Evolutionary conservation across 352 stramenopile genomes (phyloP), one percentile per base, ranked within the genome.

Genomic region (Globisporangium mamillatum): DNA sequence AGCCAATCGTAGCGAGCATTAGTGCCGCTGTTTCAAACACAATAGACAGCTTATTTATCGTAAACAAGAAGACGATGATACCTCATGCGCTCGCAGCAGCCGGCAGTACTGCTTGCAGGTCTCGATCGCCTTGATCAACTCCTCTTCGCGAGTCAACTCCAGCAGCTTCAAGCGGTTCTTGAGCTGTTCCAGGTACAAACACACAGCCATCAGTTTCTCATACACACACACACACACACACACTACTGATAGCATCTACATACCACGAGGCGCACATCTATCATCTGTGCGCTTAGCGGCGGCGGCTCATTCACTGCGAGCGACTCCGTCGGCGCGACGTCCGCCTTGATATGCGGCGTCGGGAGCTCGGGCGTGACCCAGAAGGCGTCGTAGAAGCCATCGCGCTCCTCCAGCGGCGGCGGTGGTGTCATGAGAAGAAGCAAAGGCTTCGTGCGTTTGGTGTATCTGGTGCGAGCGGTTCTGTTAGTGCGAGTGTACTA

Each of bases 301-400:
- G 50, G 1, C 2, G 46, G 12, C 20, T 61, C 60, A n/a, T 25
- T n/a, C 22, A 44, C 20, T 3, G 46, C n/a, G 16, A 32, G 14
- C 10, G 56, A 20, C 38, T 48, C 38, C 64, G 25, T 24, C 27
- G 63, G 34, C 32, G 64, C 6, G 50, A 64, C 27, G 8, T 66
- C 70, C 24, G 57, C 62, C 25, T 74, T 73, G 5, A 70, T 71
- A 20, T 60, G 25, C 3, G 77, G 77, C 3, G 72, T 64, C 27
- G 73, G 70, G 6, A 69, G 64, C 18, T 66, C 69, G 22, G 77
- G 77, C 50, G 72, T 70, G 70, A 67, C 46, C 77, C 77, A 84
- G 73, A 82, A 84, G 32, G 58, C 60, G 48, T 74, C 68, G 57
- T 82, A 77, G 68, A 82, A 80, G 8, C 29, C 60, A 29, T 77